phyloP scores from a whole-genome alignment of 371 early-diverging fungal species.

The Fennellomyces sp. region DNA sequence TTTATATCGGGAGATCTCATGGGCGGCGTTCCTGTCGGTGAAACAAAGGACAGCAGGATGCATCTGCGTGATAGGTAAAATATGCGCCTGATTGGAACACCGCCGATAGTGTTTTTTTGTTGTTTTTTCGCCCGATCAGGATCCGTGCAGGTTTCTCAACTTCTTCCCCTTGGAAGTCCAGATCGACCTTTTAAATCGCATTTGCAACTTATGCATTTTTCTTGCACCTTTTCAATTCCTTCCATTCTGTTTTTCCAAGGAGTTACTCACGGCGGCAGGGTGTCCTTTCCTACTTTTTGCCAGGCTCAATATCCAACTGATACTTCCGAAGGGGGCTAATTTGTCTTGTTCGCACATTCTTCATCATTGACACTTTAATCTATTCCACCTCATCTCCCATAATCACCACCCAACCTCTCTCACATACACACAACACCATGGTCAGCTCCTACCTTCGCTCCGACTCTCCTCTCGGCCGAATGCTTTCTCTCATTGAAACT shows the following conservation, averaged over 20 bases:
- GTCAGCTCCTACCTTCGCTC: conserved; percentile 30
- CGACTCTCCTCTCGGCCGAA: conserved; percentile 52
- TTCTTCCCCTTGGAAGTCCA: neutral
- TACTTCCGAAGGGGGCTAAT: conserved; percentile 33
- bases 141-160: no score
- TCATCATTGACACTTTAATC: no score
- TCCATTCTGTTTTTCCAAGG: conserved; percentile 27
- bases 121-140: no score
- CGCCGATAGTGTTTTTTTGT: no score
- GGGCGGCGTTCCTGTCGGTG: no score
- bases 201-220: conserved; percentile 30
- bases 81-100: no score
- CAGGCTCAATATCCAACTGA: conserved; percentile 30
- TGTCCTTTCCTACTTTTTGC: conserved; percentile 34
- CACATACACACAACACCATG: conserved; percentile 20
- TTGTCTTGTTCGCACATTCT: no score
- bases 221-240: conserved; percentile 17
- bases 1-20: no score
- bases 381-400: no score
- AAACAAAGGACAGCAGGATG: no score
- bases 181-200: neutral
- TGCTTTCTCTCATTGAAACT: conserved; percentile 63
- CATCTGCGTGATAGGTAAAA: no score
- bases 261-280: conserved; percentile 27
- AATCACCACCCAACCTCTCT: neutral